A percentile compares a stretch with the other conserved stretches of the same genome.
Evolutionary conservation across 179 eudicot species (phyloP).

Genomic region (Corrigiola litoralis): DNA sequence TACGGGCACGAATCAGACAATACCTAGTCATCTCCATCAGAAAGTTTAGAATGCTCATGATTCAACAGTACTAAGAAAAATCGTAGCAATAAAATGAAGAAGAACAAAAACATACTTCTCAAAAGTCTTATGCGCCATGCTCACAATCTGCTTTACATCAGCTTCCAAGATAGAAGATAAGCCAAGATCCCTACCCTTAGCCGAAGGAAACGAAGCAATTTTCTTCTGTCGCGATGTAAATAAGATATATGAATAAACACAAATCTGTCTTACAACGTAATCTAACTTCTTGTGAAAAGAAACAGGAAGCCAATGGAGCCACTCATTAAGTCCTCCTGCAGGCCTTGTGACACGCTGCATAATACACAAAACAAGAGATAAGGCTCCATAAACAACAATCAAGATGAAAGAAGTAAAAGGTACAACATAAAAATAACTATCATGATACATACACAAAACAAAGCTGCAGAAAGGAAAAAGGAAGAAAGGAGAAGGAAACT

Average conservation of each 20-base stretch:
- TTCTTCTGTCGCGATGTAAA: slow-evolving; percentile 40
- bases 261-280: slow-evolving; percentile 49
- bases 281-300: slow-evolving; percentile 66
- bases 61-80: slow-evolving; percentile 1
- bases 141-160: slow-evolving; percentile 72
- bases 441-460: background rate
- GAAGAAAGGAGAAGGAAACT: background rate
- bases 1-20: background rate
- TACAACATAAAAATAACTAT: background rate
- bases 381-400: background rate
- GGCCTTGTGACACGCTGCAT: slow-evolving; percentile 92
- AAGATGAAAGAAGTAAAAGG: too few relatives aligned
- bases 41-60: background rate
- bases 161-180: slow-evolving; percentile 72
- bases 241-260: slow-evolving; percentile 47
- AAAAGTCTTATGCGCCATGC: slow-evolving; percentile 71
- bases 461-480: background rate
- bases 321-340: slow-evolving; percentile 82
- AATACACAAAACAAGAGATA: slow-evolving; percentile 2
- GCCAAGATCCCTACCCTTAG: slow-evolving; percentile 50
- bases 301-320: slow-evolving; percentile 95
- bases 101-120: slow-evolving; percentile 53
- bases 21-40: background rate
- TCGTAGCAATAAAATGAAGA: background rate
- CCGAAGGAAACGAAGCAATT: slow-evolving; percentile 29